Evolutionary conservation across 352 stramenopile species (phyloP), one percentile per base, ranked within the genome.

Genomic region (Phytophthora brassicae): DNA sequence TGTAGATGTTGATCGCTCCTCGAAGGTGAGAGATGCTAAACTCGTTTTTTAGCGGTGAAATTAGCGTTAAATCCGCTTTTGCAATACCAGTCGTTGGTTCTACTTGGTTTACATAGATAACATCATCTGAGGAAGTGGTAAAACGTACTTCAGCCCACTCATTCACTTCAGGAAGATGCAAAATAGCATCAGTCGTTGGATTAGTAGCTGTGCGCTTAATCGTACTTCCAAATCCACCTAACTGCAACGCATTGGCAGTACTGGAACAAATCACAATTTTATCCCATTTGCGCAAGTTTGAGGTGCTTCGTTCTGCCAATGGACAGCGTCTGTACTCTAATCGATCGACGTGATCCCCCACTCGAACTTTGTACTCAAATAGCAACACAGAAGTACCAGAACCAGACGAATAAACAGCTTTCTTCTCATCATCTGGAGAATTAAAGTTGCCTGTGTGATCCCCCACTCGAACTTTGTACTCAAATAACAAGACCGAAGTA

Each of bases 101-200:
- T n/a, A 87, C 48, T 43, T 89, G 79, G 14, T 75, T 43, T 2
- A 90, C 59, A 53, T 90, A 89, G 16, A 74, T 51, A 42, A 74
- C 56, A 14, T 74, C 56, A 14, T 72, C 36, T 1, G 55, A 57
- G 1, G 71, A 60, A 0, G 72, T 86, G 12, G 56, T 48, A 23
- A 80, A 73, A n/a, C 81, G 76, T 19, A 89, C 13, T 33, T 81
- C 70, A 6, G 81, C 71, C 83, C 83, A 92, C 4, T 72, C 63
- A 45, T 59, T 86, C 14, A 89, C 79, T 24, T 88, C 76, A 1
- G 81, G 84, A 0, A 93, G 72, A 67, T 86, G 74, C 6, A 91
- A 24, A 0, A 85, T 59, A 0, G 81, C 84, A 35, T 86, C 70
- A 0, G 82, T 81, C 2, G 54, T 63, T 4, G 84, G 80, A 6